phyloP scores from a whole-genome alignment of 2,329 filamentous ascomycete genomes.

The Colletotrichum gloeosporioides region DNA sequence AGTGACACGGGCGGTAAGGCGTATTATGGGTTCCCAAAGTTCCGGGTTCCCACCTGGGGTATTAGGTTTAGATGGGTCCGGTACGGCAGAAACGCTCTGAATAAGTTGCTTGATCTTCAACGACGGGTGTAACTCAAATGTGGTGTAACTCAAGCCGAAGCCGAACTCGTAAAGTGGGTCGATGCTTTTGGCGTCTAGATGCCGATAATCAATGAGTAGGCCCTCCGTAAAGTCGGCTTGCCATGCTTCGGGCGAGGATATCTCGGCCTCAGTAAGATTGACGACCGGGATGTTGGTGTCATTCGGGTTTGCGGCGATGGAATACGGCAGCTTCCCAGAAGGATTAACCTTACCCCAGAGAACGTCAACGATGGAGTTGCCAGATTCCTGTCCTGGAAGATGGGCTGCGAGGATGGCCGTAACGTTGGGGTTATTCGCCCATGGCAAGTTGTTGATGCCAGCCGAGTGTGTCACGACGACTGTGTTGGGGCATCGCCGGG shows the following conservation, averaged over 20 bases:
- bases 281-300: slow-evolving; percentile 49
- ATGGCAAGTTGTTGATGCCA: slow-evolving; percentile 62
- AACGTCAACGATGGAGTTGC: slow-evolving; percentile 76
- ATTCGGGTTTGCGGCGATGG: slow-evolving; percentile 49
- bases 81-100: slow-evolving; percentile 36
- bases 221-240: slow-evolving; percentile 58
- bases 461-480: slow-evolving; percentile 69
- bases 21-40: slow-evolving; percentile 50
- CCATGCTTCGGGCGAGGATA: slow-evolving; percentile 60
- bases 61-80: slow-evolving; percentile 42
- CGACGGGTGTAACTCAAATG: slow-evolving; percentile 57
- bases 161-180: slow-evolving; percentile 65
- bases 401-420: slow-evolving; percentile 81
- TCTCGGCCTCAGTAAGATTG: slow-evolving; percentile 62
- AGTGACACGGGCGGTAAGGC: slow-evolving; percentile 63
- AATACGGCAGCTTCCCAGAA: slow-evolving; percentile 55
- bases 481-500: slow-evolving; percentile 56
- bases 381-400: slow-evolving; percentile 76
- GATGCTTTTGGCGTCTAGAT: slow-evolving; percentile 54
- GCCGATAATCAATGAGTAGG: slow-evolving; percentile 60
- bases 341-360: slow-evolving; percentile 65
- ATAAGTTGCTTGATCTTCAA: slow-evolving; percentile 41
- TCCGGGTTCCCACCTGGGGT: slow-evolving; percentile 49
- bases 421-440: slow-evolving; percentile 67
- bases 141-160: slow-evolving; percentile 71